phyloP scores from a whole-genome alignment of 208 protist species.

The Crithidia sp. region DNA sequence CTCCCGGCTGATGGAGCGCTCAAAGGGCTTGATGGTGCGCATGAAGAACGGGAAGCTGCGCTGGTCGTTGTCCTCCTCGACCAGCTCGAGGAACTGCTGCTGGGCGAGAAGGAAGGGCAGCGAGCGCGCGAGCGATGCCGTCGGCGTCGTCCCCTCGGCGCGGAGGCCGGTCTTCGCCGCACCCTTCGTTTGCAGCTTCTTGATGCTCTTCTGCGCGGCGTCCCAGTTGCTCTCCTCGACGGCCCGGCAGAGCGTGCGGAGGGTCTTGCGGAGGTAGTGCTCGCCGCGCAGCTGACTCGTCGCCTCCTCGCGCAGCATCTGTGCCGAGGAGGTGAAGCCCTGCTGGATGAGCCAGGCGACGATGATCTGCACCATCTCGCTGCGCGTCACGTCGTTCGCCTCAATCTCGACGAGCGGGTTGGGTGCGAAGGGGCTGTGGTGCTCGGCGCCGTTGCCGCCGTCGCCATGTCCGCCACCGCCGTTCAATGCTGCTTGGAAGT shows the following conservation, averaged over 20 bases:
- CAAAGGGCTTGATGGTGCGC: slow-evolving; percentile 80
- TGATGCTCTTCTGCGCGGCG: slow-evolving; percentile 51
- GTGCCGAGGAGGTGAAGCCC: slow-evolving; percentile 77
- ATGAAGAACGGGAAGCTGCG: slow-evolving; percentile 84
- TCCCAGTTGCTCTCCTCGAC: slow-evolving; percentile 87
- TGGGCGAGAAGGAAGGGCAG: slow-evolving; percentile 76
- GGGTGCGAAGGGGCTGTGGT: slow-evolving; percentile 11
- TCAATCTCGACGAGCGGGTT: slow-evolving; percentile 63
- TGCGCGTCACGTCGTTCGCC: slow-evolving; percentile 63
- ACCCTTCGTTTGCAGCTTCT: slow-evolving; percentile 56
- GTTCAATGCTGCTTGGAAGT: slow-evolving; percentile 1
- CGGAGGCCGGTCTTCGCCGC: slow-evolving; percentile 23
- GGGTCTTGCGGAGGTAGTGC: slow-evolving; percentile 75
- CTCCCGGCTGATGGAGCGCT: slow-evolving; percentile 63
- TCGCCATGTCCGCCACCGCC: background rate
- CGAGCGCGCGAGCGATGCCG: slow-evolving; percentile 43
- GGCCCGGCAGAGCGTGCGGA: slow-evolving; percentile 64
- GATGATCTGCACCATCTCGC: slow-evolving; percentile 77
- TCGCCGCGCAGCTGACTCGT: slow-evolving; percentile 67
- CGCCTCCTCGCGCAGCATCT: slow-evolving; percentile 85
- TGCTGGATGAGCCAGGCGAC: slow-evolving; percentile 72
- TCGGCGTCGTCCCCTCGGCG: slow-evolving; percentile 26
- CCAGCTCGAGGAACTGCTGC: slow-evolving; percentile 85
- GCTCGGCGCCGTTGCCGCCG: background rate
- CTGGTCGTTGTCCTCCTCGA: slow-evolving; percentile 82